Evolutionary conservation across 495 filamentous ascomycete genomes (phyloP).

Genomic region (Recurvomyces mirabilis): DNA sequence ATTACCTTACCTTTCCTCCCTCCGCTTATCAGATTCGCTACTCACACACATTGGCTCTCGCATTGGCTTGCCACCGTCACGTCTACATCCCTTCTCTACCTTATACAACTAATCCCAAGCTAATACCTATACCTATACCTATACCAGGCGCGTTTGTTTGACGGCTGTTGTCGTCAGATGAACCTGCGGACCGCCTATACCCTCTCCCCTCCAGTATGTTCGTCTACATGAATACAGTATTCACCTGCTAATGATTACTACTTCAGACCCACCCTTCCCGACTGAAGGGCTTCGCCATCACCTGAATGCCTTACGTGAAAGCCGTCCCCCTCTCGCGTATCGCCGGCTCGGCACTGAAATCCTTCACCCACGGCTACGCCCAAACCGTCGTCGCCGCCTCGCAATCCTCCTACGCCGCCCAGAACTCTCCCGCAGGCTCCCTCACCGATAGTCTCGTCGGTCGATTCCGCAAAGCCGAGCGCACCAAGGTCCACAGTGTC

Average conservation of each 20-base stretch:
- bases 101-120: no score
- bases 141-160: conserved; percentile 59
- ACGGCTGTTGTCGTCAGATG: conserved; percentile 50
- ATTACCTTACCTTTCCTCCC: no score
- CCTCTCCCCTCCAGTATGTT: conserved; percentile 40
- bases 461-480: conserved; percentile 16
- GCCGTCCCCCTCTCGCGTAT: conserved; percentile 80
- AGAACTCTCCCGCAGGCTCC: conserved; percentile 40
- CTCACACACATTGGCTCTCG: background rate
- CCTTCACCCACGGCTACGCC: conserved; percentile 92
- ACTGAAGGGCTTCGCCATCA: conserved; percentile 36
- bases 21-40: no score
- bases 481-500: conserved; percentile 9
- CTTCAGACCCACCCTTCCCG: conserved; percentile 35
- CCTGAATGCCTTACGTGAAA: conserved; percentile 71
- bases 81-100: no score
- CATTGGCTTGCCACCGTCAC: background rate
- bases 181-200: conserved; percentile 45
- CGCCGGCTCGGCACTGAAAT: conserved; percentile 78
- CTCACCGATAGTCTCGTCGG: conserved; percentile 19
- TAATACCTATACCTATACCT: no score
- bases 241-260: conserved; percentile 12
- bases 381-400: conserved; percentile 94
- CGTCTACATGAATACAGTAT: no score
- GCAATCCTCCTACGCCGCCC: conserved; percentile 76